Evolutionary conservation across 2,329 filamentous ascomycete species (phyloP).

Genomic region (Colletotrichum lini): DNA sequence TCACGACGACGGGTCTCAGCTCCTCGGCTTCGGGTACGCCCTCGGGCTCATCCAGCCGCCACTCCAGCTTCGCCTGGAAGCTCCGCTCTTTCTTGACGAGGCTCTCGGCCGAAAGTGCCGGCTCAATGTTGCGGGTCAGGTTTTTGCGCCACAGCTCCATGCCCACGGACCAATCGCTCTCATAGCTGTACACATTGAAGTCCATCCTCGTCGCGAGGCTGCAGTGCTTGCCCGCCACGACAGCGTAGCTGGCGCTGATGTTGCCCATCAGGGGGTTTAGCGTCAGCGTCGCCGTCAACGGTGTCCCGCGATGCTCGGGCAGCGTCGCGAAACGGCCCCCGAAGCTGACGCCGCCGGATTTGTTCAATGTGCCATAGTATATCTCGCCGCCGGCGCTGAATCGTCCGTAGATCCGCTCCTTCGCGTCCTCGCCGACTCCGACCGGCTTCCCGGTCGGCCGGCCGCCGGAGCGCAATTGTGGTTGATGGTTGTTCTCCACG

Average conservation of each 20-base stretch:
- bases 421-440: conserved; percentile 53
- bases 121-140: conserved; percentile 28
- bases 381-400: conserved; percentile 93
- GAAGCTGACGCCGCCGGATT: conserved; percentile 91
- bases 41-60: conserved; percentile 60
- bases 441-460: conserved; percentile 43
- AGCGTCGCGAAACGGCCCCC: conserved; percentile 92
- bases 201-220: conserved; percentile 92
- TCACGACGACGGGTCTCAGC: background rate
- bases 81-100: conserved; percentile 55
- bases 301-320: conserved; percentile 84
- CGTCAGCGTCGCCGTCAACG: conserved; percentile 93
- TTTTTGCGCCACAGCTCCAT: conserved; percentile 90
- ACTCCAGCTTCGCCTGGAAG: conserved; percentile 65
- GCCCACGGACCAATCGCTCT: conserved; percentile 92
- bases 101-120: conserved; percentile 41
- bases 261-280: conserved; percentile 96
- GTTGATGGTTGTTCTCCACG: conserved; percentile 54
- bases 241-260: conserved; percentile 90
- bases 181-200: conserved; percentile 98
- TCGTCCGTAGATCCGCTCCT: conserved; percentile 80
- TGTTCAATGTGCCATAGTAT: conserved; percentile 96
- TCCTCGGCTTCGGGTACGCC: background rate
- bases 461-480: conserved; percentile 35
- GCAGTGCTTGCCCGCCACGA: conserved; percentile 86